Percentiles rank a stretch among this genome's conserved stretches.
Conservation (phyloP, 2,329 filamentous ascomycete species). For the Cladosporium sp. region DNA sequence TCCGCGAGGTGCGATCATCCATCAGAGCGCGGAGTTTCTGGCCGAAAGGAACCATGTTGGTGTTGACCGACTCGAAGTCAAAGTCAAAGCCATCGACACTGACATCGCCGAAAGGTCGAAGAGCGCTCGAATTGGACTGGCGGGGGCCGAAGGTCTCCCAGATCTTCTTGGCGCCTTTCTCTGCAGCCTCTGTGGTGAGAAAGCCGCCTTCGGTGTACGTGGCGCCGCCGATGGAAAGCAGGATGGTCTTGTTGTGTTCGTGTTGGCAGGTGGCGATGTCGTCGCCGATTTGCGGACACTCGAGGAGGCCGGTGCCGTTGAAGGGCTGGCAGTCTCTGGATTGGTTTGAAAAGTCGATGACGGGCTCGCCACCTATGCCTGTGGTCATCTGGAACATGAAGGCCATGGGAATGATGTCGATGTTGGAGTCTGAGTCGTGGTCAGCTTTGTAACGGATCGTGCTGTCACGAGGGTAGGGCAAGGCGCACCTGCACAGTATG, state of each 20-base stretch:
- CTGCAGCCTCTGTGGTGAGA: constrained; percentile 52
- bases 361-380: constrained; percentile 50
- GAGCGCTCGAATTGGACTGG: constrained; percentile 35
- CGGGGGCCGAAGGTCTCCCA: constrained; percentile 71
- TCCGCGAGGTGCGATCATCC: constrained; percentile 30
- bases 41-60: constrained; percentile 59
- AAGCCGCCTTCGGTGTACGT: constrained; percentile 71
- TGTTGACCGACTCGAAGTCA: constrained; percentile 65
- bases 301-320: constrained; percentile 56
- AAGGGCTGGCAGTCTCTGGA: constrained; percentile 63
- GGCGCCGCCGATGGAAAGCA: constrained; percentile 70
- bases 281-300: constrained; percentile 62
- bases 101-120: constrained; percentile 66
- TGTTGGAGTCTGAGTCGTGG: constrained; percentile 47
- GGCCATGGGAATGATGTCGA: constrained; percentile 62
- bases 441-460: neutral
- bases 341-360: constrained; percentile 65
- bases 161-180: constrained; percentile 59
- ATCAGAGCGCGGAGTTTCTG: constrained; percentile 35
- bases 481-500: constrained; percentile 11
- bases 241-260: constrained; percentile 65
- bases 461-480: neutral
- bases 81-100: constrained; percentile 75
- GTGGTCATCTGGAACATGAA: constrained; percentile 60
- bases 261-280: constrained; percentile 62